These are phyloP conservation scores for Myxozyma neglecta DNA, from an alignment of 805 yeast species.

Conservation along the genomic window DNA sequence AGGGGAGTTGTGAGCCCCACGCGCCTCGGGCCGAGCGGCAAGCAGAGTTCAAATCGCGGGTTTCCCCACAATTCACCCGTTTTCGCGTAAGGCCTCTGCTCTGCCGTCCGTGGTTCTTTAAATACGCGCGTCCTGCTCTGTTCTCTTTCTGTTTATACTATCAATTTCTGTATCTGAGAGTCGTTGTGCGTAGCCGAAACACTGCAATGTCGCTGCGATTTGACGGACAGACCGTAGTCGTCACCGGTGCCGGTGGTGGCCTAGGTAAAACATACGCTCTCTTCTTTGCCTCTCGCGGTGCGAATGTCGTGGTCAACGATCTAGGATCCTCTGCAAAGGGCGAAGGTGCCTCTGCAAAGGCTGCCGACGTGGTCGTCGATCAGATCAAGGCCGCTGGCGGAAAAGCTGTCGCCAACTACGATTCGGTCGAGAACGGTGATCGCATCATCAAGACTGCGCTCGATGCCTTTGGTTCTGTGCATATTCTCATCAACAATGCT, in stretches of 20 bases:
- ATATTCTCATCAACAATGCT: constrained; percentile 87
- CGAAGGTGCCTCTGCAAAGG: constrained; percentile 55
- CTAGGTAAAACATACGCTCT: constrained; percentile 86
- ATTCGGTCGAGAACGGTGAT: constrained; percentile 83
- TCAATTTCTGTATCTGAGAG: no score
- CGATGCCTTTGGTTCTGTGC: constrained; percentile 82
- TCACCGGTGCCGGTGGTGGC: constrained; percentile 98
- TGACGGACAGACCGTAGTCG: constrained; percentile 83
- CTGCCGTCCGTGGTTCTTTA: no score
- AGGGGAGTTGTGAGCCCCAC: background rate
- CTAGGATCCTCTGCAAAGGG: constrained; percentile 83
- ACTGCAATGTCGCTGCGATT: constrained; percentile 45
- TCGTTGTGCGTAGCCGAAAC: background rate
- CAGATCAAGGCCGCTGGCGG: constrained; percentile 75
- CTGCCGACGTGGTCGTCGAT: constrained; percentile 86
- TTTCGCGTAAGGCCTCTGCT: background rate
- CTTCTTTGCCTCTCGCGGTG: constrained; percentile 86
- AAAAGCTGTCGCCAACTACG: constrained; percentile 88
- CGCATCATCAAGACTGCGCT: constrained; percentile 84
- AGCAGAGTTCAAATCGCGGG: background rate
- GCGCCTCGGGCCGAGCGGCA: background rate
- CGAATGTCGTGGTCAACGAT: constrained; percentile 92
- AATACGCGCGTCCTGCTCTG: background rate
- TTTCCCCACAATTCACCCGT: background rate
- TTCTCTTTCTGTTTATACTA: background rate